Evolutionary conservation across 768 basidiomycete genomes (phyloP), one percentile per base, ranked within the genome.

Genomic region (Royoungia palumana): DNA sequence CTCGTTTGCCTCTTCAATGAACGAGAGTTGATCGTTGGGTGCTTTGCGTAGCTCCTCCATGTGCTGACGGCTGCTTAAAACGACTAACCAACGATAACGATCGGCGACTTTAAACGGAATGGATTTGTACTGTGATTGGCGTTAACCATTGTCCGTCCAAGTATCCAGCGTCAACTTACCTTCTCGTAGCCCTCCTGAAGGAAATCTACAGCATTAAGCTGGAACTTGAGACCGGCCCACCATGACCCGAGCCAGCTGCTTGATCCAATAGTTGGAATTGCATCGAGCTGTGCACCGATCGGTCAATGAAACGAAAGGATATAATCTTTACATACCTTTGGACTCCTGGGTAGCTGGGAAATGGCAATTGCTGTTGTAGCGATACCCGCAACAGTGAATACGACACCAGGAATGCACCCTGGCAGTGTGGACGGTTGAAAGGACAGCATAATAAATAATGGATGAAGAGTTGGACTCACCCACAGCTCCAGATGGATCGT

Each of bases 41-140:
- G 72, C 71, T 41, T 66, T 74, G 10, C 66, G 59, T 14, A 78
- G 32, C 24, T 79, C 76, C 6, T 76, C 70, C 35, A 75, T 56
- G 12, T 68, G 50, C 21, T 59, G 50, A 1, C 52, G 57, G 11
- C 65, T 63, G 19, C 58, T 61, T 1, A 72, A 50, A 14, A 79
- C 46, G 22, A 78, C 69, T 0, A 67, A 50, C 77, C 78, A 80
- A 36, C 61, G 58, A 12, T 50, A 34, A 14, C 65, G 22, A 16
- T 54, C 53, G 0, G 67, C 53, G 32, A 70, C 56, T 47, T 67
- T 70, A 56, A 70, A 73, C 7, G 62, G 47, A 6, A 44, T 44
- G 10, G 47, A 50, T 34, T 65, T 65, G 55, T 67, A 60, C 69
- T 71, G 21, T 17, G 6, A 41, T 51, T 1, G 14, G 21, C 6